A percentile compares a stretch with the other conserved stretches of the same genome.
phyloP scores from a whole-genome alignment of 2,329 filamentous ascomycete species.

The Hymenoscyphus fraxineus region DNA sequence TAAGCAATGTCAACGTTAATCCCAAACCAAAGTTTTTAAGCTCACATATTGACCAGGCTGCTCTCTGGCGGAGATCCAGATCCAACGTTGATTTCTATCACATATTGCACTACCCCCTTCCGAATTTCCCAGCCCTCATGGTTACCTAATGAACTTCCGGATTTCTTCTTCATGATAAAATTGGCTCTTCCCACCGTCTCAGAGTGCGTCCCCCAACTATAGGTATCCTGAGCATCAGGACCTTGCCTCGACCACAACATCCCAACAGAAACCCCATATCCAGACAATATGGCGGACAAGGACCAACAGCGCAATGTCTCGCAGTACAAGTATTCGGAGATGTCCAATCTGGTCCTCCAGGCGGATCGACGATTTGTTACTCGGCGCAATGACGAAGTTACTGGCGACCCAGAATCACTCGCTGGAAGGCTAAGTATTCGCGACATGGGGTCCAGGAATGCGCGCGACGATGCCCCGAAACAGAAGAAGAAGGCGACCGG shows the following conservation, averaged over 20 bases:
- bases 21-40: constrained; percentile 3
- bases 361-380: constrained; percentile 95
- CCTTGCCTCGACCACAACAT: neutral
- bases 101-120: neutral
- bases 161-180: constrained; percentile 10
- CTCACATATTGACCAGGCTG: constrained; percentile 2
- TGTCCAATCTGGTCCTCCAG: constrained; percentile 99
- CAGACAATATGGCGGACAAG: constrained; percentile 63
- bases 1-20: constrained; percentile 3
- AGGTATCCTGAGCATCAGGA: constrained; percentile 1
- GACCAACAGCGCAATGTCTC: constrained; percentile 78
- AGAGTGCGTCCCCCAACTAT: neutral
- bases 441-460: constrained; percentile 88
- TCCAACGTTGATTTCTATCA: constrained; percentile 6
- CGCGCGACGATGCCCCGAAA: constrained; percentile 74
- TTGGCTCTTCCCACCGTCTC: constrained; percentile 10
- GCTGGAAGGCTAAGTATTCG: constrained; percentile 89
- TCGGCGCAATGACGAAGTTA: constrained; percentile 88
- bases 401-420: constrained; percentile 94
- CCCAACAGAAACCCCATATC: constrained; percentile 16
- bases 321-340: constrained; percentile 98
- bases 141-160: neutral
- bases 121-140: neutral
- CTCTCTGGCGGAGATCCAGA: constrained; percentile 3
- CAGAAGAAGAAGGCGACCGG: constrained; percentile 69